Evolutionary conservation across 1,139 yeast species (phyloP).

Genomic region (Nakaseomyces kungkrabaensis): DNA sequence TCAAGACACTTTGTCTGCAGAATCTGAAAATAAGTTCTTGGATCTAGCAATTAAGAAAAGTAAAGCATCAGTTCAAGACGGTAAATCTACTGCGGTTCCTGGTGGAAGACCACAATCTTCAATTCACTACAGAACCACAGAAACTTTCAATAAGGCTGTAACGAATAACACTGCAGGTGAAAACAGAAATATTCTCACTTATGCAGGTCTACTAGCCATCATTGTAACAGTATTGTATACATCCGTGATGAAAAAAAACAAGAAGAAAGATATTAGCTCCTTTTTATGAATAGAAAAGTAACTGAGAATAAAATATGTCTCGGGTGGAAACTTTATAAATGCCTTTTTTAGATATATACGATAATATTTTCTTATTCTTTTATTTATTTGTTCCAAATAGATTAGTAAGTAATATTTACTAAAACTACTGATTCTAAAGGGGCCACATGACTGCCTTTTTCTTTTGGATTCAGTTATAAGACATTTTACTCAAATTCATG

Average conservation of each 20-base stretch:
- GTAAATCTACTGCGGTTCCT: neutral
- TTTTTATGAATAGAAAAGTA: neutral
- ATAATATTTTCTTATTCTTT: no score
- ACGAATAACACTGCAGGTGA: neutral
- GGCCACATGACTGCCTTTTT: no score
- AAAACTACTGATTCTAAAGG: no score
- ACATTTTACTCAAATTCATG: no score
- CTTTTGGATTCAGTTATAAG: no score
- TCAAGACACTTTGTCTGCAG: slow-evolving; percentile 6
- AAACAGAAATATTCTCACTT: neutral
- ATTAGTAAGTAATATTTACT: no score
- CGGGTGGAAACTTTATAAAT: no score
- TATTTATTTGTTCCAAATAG: no score
- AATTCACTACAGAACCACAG: neutral
- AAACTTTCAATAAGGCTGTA: neutral
- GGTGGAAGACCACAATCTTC: neutral
- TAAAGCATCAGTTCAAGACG: neutral
- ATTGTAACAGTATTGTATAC: neutral
- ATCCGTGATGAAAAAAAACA: neutral
- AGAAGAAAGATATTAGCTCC: neutral
- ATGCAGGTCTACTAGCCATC: neutral
- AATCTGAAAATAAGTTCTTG: slow-evolving; percentile 8
- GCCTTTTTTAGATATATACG: no score
- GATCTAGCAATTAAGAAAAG: slow-evolving; percentile 14
- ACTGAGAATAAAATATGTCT: no score